Evolutionary conservation across 192 early-diverging fungal species (phyloP).

Genomic region (Entophlyctis luteolus): DNA sequence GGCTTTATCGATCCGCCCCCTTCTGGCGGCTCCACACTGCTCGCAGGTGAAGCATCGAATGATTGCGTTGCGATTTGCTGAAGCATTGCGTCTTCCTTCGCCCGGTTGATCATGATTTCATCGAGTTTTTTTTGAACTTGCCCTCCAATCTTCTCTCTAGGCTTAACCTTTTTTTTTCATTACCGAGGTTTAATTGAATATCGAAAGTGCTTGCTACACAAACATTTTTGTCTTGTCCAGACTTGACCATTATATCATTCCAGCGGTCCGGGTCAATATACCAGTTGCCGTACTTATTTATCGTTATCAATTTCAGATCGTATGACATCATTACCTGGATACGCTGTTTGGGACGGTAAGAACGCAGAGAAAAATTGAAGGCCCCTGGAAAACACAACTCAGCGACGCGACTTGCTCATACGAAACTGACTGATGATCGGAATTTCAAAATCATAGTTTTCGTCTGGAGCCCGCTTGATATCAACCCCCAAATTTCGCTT

Average conservation of each 20-base stretch:
- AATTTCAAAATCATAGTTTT: too few species aligned
- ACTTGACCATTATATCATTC: slow-evolving; percentile 36
- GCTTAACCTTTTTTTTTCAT: not conserved
- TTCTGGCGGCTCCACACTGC: not conserved
- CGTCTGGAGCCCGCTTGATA: too few species aligned
- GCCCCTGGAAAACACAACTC: too few species aligned
- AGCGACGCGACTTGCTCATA: too few species aligned
- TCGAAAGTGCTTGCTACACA: not conserved
- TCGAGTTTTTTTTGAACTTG: slow-evolving; percentile 45
- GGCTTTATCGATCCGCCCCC: too few species aligned
- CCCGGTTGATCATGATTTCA: slow-evolving; percentile 28
- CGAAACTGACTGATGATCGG: too few species aligned
- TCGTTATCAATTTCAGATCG: not conserved
- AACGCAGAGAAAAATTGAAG: not conserved
- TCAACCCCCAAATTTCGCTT: slow-evolving; percentile 26
- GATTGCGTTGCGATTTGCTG: not conserved
- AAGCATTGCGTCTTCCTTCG: slow-evolving; percentile 27
- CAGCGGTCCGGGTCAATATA: slow-evolving; percentile 35
- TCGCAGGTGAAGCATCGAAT: not conserved
- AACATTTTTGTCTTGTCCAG: slow-evolving; percentile 12
- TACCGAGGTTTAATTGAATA: not conserved
- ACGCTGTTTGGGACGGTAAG: not conserved
- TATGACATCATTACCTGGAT: not conserved
- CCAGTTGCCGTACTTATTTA: slow-evolving; percentile 35
- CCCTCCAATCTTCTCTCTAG: slow-evolving; percentile 30